Percentiles rank a stretch among this genome's conserved stretches.
Conservation (phyloP, 129 eudicot species). For the Pseudognaphalium luteoalbum region DNA sequence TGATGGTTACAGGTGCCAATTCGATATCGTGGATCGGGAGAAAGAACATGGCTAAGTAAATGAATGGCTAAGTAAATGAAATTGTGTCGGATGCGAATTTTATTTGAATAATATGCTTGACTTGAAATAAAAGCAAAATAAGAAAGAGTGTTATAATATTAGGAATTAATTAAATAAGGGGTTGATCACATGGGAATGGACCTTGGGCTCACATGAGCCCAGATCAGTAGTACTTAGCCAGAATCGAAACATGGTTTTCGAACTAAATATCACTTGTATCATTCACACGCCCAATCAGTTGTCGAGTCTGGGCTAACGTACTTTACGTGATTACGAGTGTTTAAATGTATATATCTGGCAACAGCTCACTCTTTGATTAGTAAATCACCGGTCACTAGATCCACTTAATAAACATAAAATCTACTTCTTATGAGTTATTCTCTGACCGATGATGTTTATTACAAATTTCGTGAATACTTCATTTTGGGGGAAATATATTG, state of each 20-base stretch:
- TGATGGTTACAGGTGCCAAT: background rate
- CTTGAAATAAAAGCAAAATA: constrained; percentile 16
- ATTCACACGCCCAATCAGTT: background rate
- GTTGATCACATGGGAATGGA: constrained; percentile 36
- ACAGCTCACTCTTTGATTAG: background rate
- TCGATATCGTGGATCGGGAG: constrained; percentile 10
- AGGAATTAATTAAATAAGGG: constrained; percentile 15
- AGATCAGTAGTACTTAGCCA: background rate
- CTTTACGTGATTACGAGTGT: background rate
- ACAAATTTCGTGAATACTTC: too few relatives aligned
- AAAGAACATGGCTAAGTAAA: constrained; percentile 19
- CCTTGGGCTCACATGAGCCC: constrained; percentile 23
- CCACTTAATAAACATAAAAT: too few relatives aligned
- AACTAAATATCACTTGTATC: constrained; percentile 10
- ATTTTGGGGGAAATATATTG: too few relatives aligned
- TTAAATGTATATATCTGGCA: background rate
- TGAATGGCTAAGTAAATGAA: constrained; percentile 9
- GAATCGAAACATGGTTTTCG: constrained; percentile 2
- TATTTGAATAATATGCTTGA: constrained; percentile 13
- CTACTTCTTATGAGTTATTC: too few relatives aligned
- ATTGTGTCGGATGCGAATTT: constrained; percentile 3
- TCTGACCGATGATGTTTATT: too few relatives aligned
- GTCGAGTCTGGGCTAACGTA: background rate
- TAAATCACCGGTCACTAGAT: too few relatives aligned
- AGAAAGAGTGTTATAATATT: constrained; percentile 19